phyloP scores from a whole-genome alignment of 768 basidiomycete genomes.

The Boletellus sp. region DNA sequence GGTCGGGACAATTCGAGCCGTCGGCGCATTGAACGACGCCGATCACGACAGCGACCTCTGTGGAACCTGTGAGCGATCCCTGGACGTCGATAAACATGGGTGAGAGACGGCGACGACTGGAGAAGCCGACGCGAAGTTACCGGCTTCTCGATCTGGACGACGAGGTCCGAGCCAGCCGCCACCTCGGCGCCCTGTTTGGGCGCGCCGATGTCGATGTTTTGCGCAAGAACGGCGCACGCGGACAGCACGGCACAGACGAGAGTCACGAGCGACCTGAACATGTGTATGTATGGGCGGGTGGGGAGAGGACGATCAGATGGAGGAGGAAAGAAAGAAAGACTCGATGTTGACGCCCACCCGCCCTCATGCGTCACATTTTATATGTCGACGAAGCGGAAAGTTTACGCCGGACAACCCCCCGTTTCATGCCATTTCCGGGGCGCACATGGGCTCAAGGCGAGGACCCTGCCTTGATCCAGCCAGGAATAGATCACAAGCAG shows the following conservation, averaged over 20 bases:
- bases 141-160: conserved; percentile 39
- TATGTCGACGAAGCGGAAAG: not conserved
- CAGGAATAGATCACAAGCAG: too few relatives aligned
- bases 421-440: too few relatives aligned
- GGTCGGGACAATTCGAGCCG: not conserved
- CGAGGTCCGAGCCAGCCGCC: conserved; percentile 30
- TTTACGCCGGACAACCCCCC: not conserved
- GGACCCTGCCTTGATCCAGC: too few relatives aligned
- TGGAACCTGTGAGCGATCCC: not conserved
- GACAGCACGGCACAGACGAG: conserved; percentile 4
- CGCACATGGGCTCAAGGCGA: too few relatives aligned
- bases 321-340: not conserved
- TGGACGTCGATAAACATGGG: not conserved
- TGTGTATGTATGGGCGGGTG: not conserved
- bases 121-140: conserved; percentile 23
- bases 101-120: too few relatives aligned
- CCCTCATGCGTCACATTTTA: not conserved
- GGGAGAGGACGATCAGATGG: not conserved
- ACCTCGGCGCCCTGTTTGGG: conserved; percentile 35
- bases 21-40: not conserved
- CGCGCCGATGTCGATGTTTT: conserved; percentile 35
- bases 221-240: conserved; percentile 33
- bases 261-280: conserved; percentile 7
- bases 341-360: not conserved
- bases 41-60: conserved; percentile 10